These are phyloP conservation scores for Westerdykella sp. DNA, from an alignment of 2,329 filamentous ascomycete genomes.

Conservation along the genomic window DNA sequence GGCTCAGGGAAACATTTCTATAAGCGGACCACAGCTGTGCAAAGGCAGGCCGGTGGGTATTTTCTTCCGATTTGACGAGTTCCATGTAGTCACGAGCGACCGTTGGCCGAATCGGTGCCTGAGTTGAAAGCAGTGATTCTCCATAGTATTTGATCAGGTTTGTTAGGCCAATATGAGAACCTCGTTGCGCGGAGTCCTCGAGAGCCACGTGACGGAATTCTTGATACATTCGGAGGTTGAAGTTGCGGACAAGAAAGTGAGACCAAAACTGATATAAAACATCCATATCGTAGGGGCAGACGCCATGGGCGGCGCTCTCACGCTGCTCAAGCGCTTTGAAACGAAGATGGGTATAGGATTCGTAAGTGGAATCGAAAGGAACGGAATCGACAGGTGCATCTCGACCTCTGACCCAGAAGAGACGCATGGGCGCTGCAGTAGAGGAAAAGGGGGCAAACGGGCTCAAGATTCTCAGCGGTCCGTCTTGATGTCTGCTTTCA, in stretches of 20 bases:
- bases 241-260: conserved; percentile 64
- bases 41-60: conserved; percentile 43
- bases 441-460: conserved; percentile 11
- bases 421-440: conserved; percentile 17
- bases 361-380: conserved; percentile 41
- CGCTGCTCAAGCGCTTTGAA: conserved; percentile 47
- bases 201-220: conserved; percentile 64
- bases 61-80: conserved; percentile 47
- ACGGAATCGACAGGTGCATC: conserved; percentile 39
- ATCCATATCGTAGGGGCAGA: conserved; percentile 54
- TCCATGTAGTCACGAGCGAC: conserved; percentile 52
- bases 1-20: conserved; percentile 49
- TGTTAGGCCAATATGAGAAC: conserved; percentile 52
- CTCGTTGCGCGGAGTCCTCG: conserved; percentile 53
- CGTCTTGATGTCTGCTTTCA: conserved; percentile 16
- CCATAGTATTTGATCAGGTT: conserved; percentile 62
- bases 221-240: conserved; percentile 68
- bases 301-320: conserved; percentile 38
- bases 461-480: conserved; percentile 14
- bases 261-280: conserved; percentile 70
- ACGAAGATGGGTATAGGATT: conserved; percentile 46
- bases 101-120: conserved; percentile 46
- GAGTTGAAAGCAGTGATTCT: conserved; percentile 47
- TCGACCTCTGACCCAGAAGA: conserved; percentile 49
- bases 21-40: conserved; percentile 48